phyloP scores from a whole-genome alignment of 2,329 filamentous ascomycete species.

The Diaporthe citriasiana region DNA sequence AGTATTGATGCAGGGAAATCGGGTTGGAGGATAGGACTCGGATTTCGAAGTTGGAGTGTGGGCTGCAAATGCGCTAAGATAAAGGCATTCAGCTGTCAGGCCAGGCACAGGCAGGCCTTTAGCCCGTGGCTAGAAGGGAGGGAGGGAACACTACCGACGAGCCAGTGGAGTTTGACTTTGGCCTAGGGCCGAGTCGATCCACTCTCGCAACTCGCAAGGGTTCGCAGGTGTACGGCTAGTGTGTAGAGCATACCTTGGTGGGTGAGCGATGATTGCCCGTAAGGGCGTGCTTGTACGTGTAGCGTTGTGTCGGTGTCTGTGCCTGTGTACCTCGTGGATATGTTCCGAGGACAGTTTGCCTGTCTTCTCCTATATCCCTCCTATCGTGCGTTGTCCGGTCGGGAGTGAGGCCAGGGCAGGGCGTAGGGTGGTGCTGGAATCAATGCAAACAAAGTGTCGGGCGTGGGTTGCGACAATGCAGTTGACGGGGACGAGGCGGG shows the following conservation, averaged over 20 bases:
- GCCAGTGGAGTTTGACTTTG: slow-evolving; percentile 36
- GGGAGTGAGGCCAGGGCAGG: slow-evolving; percentile 1
- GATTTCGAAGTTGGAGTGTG: slow-evolving; percentile 37
- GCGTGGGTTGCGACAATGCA: slow-evolving; percentile 32
- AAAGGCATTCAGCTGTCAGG: slow-evolving; percentile 43
- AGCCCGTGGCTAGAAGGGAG: slow-evolving; percentile 3
- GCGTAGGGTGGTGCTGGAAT: slow-evolving; percentile 24
- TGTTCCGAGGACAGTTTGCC: slow-evolving; percentile 7
- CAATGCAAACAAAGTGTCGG: slow-evolving; percentile 34
- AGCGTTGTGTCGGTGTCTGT: not conserved
- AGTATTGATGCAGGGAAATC: slow-evolving; percentile 30
- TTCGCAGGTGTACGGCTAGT: slow-evolving; percentile 18
- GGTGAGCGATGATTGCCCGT: not conserved
- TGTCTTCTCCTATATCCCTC: not conserved
- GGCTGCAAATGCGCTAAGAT: slow-evolving; percentile 42
- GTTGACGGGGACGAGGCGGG: slow-evolving; percentile 34
- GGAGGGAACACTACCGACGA: slow-evolving; percentile 25
- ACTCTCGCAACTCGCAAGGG: slow-evolving; percentile 28
- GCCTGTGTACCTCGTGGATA: not conserved
- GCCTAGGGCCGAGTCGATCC: slow-evolving; percentile 27
- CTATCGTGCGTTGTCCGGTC: not conserved
- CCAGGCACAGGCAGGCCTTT: slow-evolving; percentile 21
- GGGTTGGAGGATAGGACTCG: slow-evolving; percentile 25
- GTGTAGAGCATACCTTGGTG: slow-evolving; percentile 11
- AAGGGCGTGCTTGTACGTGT: not conserved